Conservation (phyloP, 164 flowering plant species). For the Nymphaea colorata region DNA sequence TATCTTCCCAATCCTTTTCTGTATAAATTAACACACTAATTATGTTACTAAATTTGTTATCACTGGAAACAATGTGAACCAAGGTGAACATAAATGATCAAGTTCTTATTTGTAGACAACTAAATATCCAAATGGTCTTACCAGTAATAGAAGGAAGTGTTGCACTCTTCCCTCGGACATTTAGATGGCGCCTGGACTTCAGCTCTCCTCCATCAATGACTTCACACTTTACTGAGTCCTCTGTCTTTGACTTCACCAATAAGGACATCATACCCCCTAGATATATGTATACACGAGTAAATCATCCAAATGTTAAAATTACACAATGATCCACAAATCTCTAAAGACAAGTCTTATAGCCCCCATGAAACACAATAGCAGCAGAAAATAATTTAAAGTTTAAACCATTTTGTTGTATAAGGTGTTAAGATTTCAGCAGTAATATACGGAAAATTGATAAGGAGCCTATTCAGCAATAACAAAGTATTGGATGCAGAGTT, state of each 20-base stretch:
- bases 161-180: conserved; percentile 98
- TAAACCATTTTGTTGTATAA: no score
- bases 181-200: conserved; percentile 87
- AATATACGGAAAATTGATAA: no score
- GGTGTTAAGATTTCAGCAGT: no score
- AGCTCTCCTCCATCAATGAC: conserved; percentile 99
- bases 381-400: no score
- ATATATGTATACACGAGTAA: conserved; percentile 3
- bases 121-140: background rate
- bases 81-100: background rate
- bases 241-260: conserved; percentile 79
- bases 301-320: background rate
- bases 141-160: conserved; percentile 26
- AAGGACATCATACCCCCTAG: conserved; percentile 99
- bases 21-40: conserved; percentile 16
- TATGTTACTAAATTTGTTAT: background rate
- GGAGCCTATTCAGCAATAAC: no score
- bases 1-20: conserved; percentile 94
- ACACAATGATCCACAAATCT: background rate
- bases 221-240: conserved; percentile 87
- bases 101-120: background rate
- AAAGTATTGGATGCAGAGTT: no score
- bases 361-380: no score
- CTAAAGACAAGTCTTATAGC: background rate
- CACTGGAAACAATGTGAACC: background rate